Percentiles rank a stretch among this genome's conserved stretches.
phyloP scores from a whole-genome alignment of 495 filamentous ascomycete genomes.

The Recurvomyces mirabilis region DNA sequence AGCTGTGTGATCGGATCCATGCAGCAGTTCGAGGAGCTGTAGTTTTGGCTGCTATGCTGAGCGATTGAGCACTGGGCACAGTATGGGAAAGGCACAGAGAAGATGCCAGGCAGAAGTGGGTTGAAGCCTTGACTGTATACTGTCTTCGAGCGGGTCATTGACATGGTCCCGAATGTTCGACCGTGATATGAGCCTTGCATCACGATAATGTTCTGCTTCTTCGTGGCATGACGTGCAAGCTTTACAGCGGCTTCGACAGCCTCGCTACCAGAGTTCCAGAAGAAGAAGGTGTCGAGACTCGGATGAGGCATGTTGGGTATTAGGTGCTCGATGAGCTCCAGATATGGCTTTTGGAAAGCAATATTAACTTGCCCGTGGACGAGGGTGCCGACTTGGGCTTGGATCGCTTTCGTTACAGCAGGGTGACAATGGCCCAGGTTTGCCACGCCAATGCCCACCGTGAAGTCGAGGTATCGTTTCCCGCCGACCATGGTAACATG shows the following conservation, averaged over 20 bases:
- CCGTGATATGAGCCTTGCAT: not conserved
- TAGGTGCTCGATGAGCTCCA: not conserved
- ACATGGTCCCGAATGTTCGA: not conserved
- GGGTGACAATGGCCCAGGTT: not conserved
- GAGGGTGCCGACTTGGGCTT: not conserved
- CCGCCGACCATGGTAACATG: not conserved
- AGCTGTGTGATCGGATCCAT: conserved; percentile 5
- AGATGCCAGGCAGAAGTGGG: not conserved
- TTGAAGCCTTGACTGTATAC: not conserved
- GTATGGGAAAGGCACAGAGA: not conserved
- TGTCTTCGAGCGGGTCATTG: not conserved
- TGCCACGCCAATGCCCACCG: not conserved
- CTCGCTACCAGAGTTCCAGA: not conserved
- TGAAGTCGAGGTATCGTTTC: not conserved
- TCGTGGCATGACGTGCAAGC: not conserved
- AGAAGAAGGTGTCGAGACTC: not conserved
- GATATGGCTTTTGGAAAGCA: not conserved
- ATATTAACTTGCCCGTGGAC: not conserved
- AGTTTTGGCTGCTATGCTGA: not conserved
- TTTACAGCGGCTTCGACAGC: not conserved
- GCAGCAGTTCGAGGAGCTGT: not conserved
- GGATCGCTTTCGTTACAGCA: not conserved
- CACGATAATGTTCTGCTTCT: not conserved
- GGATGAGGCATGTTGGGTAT: not conserved
- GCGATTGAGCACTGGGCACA: not conserved